phyloP scores from a whole-genome alignment of 1,284 basidiomycete species.

The Phylloboletellus chloephorus region DNA sequence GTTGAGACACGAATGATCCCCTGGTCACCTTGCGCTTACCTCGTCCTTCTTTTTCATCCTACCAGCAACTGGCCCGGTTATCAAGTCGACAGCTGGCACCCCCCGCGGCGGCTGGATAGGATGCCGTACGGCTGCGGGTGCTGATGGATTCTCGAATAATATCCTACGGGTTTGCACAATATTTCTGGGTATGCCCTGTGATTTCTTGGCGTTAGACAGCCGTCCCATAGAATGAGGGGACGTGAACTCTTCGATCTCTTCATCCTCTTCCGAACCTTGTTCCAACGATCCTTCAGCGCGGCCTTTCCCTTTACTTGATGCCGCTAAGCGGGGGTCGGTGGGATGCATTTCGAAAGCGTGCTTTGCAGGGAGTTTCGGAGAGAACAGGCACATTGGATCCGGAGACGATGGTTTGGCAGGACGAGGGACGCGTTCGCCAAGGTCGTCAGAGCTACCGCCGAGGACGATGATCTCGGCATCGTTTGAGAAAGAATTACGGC shows the following conservation, averaged over 20 bases:
- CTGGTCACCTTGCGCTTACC: constrained; percentile 18
- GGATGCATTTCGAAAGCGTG: constrained; percentile 28
- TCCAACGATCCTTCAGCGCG: constrained; percentile 10
- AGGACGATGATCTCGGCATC: constrained; percentile 22
- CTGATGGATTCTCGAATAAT: constrained; percentile 10
- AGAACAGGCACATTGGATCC: constrained; percentile 16
- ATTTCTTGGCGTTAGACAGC: background rate
- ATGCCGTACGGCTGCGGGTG: constrained; percentile 9
- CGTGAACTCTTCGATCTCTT: constrained; percentile 22
- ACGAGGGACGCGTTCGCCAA: constrained; percentile 19
- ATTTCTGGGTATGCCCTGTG: constrained; percentile 18
- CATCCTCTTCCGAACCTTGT: constrained; percentile 23
- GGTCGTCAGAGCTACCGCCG: constrained; percentile 20
- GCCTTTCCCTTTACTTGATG: constrained; percentile 24
- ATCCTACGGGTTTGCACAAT: constrained; percentile 12
- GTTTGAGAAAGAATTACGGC: constrained; percentile 6
- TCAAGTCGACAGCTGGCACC: constrained; percentile 13
- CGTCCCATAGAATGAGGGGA: constrained; percentile 1
- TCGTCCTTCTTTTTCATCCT: constrained; percentile 25
- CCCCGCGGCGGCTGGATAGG: background rate
- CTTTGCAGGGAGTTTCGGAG: background rate
- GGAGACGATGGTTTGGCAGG: constrained; percentile 19
- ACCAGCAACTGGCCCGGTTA: constrained; percentile 1
- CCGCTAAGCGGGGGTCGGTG: background rate
- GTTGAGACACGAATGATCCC: constrained; percentile 4